Conservation (phyloP, 192 early-diverging fungal genomes). For the Thoreauomyces humboldtii region DNA sequence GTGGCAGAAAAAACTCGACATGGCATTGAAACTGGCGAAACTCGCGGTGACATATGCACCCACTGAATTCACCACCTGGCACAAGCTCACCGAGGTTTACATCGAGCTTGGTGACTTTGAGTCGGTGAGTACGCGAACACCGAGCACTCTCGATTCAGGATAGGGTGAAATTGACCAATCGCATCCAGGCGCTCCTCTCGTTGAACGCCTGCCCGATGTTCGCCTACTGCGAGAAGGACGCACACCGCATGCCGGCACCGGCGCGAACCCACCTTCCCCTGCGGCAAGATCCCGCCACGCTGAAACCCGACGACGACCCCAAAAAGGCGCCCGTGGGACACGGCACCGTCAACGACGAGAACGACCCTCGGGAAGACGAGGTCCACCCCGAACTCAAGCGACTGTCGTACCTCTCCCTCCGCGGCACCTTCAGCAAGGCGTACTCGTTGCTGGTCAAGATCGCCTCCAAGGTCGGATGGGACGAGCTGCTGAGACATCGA, state of each 20-base stretch:
- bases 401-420: conserved; percentile 83
- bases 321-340: conserved; percentile 37
- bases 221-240: conserved; percentile 81
- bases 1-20: conserved; percentile 58
- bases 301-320: conserved; percentile 34
- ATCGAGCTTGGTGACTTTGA: conserved; percentile 83
- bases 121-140: conserved; percentile 49
- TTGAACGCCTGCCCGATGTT: conserved; percentile 99
- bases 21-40: conserved; percentile 84
- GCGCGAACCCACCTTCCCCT: conserved; percentile 86
- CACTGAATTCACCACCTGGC: conserved; percentile 94
- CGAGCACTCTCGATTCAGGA: not conserved
- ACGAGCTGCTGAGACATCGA: conserved; percentile 83
- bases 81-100: conserved; percentile 90
- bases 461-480: conserved; percentile 88
- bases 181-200: conserved; percentile 78
- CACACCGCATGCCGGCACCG: conserved; percentile 87
- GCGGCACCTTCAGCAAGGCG: conserved; percentile 90
- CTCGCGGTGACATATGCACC: conserved; percentile 92
- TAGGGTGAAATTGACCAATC: too few species aligned
- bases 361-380: conserved; percentile 54
- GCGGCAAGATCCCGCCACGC: conserved; percentile 68
- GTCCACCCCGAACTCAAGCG: conserved; percentile 71
- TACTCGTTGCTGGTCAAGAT: conserved; percentile 81
- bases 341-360: conserved; percentile 48